Conservation (phyloP, 805 yeast genomes). For the Wickerhamiella occidentalis region DNA sequence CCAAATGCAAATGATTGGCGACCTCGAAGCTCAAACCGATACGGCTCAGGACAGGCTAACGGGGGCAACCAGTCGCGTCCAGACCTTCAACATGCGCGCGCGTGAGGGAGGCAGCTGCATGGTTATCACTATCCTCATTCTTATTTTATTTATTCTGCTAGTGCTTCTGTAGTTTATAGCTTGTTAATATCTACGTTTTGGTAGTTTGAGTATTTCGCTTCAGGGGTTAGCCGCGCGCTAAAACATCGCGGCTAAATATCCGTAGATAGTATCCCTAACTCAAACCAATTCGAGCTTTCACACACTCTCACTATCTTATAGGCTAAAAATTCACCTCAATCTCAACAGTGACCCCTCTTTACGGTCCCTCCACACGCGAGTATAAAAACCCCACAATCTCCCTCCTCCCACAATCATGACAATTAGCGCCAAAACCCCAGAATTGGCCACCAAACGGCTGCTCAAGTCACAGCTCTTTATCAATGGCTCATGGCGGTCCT, state of each 20-base stretch:
- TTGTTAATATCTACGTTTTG: background rate
- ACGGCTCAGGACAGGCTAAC: slow-evolving; percentile 26
- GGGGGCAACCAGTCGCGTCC: slow-evolving; percentile 28
- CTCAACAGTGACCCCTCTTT: too few species aligned
- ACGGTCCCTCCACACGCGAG: background rate
- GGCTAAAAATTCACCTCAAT: background rate
- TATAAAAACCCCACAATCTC: background rate
- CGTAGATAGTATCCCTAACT: too few species aligned
- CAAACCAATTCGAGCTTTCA: too few species aligned
- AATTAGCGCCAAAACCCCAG: background rate
- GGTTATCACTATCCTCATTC: slow-evolving; percentile 26
- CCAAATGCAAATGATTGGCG: slow-evolving; percentile 30
- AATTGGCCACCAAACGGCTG: slow-evolving; percentile 10
- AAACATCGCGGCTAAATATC: background rate
- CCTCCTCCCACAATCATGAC: background rate
- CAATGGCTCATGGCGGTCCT: slow-evolving; percentile 59
- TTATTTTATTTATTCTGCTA: slow-evolving; percentile 24
- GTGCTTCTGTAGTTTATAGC: slow-evolving; percentile 21
- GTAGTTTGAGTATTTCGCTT: too few species aligned
- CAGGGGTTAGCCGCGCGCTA: slow-evolving; percentile 2
- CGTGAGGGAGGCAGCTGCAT: slow-evolving; percentile 30
- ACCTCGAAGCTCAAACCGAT: slow-evolving; percentile 31
- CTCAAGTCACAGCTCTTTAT: slow-evolving; percentile 42
- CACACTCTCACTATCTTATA: too few species aligned
- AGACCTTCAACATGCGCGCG: slow-evolving; percentile 29